Percentiles rank a stretch among this genome's conserved stretches.
Evolutionary conservation across 2,329 filamentous ascomycete genomes (phyloP).

Genomic region (Tolypocladium paradoxum): DNA sequence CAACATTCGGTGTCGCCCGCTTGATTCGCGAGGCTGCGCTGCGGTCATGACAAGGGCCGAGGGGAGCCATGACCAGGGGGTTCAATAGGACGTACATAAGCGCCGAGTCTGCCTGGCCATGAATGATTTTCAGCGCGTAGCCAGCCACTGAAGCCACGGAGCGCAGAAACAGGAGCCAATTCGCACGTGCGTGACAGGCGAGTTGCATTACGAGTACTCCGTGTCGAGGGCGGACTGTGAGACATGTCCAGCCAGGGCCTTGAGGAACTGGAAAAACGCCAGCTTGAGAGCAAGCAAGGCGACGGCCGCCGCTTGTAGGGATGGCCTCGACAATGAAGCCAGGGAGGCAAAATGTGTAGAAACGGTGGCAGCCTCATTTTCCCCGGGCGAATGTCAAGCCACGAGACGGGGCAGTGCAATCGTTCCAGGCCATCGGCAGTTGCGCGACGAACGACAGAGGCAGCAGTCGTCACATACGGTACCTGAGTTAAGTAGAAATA

Average conservation of each 20-base stretch:
- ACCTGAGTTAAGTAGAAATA: no score
- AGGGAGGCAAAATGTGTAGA: background rate
- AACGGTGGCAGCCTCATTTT: background rate
- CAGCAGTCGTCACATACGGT: no score
- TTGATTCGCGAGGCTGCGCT: background rate
- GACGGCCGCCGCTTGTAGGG: background rate
- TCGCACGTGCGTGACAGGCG: background rate
- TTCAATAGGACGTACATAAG: background rate
- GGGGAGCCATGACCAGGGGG: background rate
- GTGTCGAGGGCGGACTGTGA: no score
- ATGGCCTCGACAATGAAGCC: background rate
- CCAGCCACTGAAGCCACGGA: background rate
- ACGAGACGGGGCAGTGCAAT: background rate
- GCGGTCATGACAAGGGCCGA: background rate
- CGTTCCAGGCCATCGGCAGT: background rate
- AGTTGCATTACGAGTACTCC: background rate
- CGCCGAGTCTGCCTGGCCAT: background rate
- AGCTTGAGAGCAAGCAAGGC: background rate
- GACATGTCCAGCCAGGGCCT: no score
- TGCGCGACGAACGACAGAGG: background rate
- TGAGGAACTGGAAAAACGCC: background rate
- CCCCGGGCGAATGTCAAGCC: background rate
- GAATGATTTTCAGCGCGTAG: background rate
- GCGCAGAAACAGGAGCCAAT: background rate
- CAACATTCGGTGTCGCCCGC: background rate